Percentiles rank a stretch among this genome's conserved stretches.
phyloP scores from a whole-genome alignment of 179 eudicot genomes.

The Heliamphora pulchella region DNA sequence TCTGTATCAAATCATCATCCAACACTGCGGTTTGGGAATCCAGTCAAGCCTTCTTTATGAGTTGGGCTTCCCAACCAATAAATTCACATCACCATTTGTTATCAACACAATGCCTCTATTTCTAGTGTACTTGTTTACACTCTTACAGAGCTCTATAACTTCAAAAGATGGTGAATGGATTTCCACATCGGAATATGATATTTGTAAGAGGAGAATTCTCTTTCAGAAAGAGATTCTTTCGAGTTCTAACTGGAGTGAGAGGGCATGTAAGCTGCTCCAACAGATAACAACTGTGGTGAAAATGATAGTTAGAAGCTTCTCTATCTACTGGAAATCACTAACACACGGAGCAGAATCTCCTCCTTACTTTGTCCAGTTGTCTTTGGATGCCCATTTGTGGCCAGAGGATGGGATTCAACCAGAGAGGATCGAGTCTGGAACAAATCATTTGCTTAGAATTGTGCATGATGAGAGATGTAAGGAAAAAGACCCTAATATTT shows the following conservation, averaged over 20 bases:
- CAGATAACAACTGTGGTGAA: slow-evolving; percentile 35
- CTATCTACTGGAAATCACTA: slow-evolving; percentile 77
- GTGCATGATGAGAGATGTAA: slow-evolving; percentile 71
- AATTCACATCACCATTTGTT: slow-evolving; percentile 80
- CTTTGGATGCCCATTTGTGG: slow-evolving; percentile 81
- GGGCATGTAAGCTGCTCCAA: slow-evolving; percentile 36
- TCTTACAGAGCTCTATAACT: slow-evolving; percentile 88
- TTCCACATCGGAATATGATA: slow-evolving; percentile 39
- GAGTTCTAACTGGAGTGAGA: slow-evolving; percentile 48
- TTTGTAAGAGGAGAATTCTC: slow-evolving; percentile 31
- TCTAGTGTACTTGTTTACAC: slow-evolving; percentile 84
- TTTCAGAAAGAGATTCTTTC: slow-evolving; percentile 27
- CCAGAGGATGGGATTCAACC: slow-evolving; percentile 98
- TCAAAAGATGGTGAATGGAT: slow-evolving; percentile 90
- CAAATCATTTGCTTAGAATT: slow-evolving; percentile 61
- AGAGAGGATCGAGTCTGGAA: slow-evolving; percentile 81
- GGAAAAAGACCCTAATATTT: slow-evolving; percentile 38
- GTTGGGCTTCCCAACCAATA: slow-evolving; percentile 73
- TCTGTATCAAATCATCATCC: slow-evolving; percentile 86
- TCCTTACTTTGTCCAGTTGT: slow-evolving; percentile 87
- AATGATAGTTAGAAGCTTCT: slow-evolving; percentile 45
- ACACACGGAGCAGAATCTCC: slow-evolving; percentile 94
- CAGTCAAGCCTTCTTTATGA: slow-evolving; percentile 49
- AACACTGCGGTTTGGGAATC: slow-evolving; percentile 79
- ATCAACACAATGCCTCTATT: slow-evolving; percentile 72